phyloP scores from a whole-genome alignment of 2,329 filamentous ascomycete genomes.

The Phialophora verrucosa region DNA sequence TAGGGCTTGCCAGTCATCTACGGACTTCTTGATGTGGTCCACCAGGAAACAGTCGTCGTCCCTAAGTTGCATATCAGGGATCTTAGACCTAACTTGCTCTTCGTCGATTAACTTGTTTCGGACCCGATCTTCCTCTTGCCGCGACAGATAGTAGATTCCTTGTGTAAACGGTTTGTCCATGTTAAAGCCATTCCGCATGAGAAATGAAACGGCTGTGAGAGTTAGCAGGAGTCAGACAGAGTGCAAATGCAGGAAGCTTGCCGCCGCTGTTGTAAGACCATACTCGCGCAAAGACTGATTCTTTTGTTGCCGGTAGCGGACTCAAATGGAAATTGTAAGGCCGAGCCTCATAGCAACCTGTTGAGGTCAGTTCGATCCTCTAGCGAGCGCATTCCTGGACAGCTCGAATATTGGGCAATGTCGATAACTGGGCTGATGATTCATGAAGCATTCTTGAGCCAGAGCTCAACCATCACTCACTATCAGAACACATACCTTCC shows the following conservation, averaged over 20 bases:
- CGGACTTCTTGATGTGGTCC: conserved; percentile 42
- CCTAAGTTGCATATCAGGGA: conserved; percentile 56
- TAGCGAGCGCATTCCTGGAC: not conserved
- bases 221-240: conserved; percentile 33
- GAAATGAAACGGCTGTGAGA: conserved; percentile 62
- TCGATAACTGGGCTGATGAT: not conserved
- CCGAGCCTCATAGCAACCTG: conserved; percentile 61
- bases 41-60: conserved; percentile 61
- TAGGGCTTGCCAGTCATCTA: conserved; percentile 53
- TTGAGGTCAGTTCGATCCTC: conserved; percentile 12
- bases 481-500: conserved; percentile 47
- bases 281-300: conserved; percentile 64
- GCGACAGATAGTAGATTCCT: conserved; percentile 68
- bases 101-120: conserved; percentile 54
- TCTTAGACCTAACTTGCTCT: conserved; percentile 41
- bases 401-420: not conserved
- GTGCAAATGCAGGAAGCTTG: conserved; percentile 37
- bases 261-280: conserved; percentile 63
- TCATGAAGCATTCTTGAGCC: not conserved
- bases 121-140: conserved; percentile 60
- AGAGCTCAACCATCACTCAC: not conserved
- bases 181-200: conserved; percentile 64
- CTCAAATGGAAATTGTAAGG: conserved; percentile 70
- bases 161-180: conserved; percentile 61
- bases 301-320: conserved; percentile 58